phyloP scores from a whole-genome alignment of 805 yeast species.

The Saturnispora sanitii region DNA sequence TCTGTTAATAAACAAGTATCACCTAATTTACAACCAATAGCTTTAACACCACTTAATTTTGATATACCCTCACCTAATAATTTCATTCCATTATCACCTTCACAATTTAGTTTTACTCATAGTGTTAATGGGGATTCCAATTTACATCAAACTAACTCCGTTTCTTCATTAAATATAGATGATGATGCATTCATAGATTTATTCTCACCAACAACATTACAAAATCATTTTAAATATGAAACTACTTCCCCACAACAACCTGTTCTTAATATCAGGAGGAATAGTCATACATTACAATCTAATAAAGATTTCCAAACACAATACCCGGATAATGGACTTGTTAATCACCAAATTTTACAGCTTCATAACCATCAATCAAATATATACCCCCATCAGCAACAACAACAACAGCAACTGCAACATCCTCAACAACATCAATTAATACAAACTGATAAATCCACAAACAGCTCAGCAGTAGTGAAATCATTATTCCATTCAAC shows the following conservation, averaged over 20 bases:
- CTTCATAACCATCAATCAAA: no score
- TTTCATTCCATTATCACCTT: background rate
- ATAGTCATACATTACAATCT: background rate
- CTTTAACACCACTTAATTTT: background rate
- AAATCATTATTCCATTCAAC: background rate
- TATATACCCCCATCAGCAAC: no score
- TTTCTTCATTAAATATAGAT: background rate
- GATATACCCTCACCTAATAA: background rate
- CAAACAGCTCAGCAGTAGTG: background rate
- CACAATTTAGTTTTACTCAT: background rate
- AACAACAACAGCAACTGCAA: background rate
- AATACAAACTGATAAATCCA: background rate
- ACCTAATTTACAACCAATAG: background rate
- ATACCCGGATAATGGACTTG: no score
- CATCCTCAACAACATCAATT: background rate
- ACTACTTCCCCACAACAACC: background rate
- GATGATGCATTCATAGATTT: background rate
- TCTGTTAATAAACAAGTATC: background rate
- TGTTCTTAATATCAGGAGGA: no score
- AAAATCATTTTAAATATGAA: conserved; percentile 1
- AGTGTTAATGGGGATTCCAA: background rate
- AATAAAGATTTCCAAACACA: no score
- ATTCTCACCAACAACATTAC: conserved; percentile 1
- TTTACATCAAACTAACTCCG: background rate
- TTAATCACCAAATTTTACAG: no score